phyloP scores from a whole-genome alignment of 1,139 yeast genomes.

The Geotrichum citri-aurantii region DNA sequence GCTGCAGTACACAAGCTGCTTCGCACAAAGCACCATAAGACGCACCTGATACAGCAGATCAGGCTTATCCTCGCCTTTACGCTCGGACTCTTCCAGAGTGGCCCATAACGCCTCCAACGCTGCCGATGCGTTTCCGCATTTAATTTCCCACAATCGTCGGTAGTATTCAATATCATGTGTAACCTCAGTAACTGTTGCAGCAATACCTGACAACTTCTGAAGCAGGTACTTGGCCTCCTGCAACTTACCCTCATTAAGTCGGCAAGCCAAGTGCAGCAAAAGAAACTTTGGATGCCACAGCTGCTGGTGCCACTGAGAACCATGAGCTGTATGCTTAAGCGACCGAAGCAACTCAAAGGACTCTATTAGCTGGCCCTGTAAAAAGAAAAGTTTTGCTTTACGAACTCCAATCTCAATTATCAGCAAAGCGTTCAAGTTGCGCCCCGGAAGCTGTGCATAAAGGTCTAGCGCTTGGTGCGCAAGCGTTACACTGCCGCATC shows the following conservation, averaged over 20 bases:
- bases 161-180: constrained; percentile 6
- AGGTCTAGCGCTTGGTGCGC: constrained; percentile 23
- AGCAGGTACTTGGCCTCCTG: constrained; percentile 21
- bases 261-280: constrained; percentile 19
- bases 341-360: constrained; percentile 17
- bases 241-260: constrained; percentile 21
- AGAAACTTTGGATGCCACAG: constrained; percentile 25
- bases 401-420: constrained; percentile 20
- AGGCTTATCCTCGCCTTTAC: constrained; percentile 12
- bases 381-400: constrained; percentile 20
- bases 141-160: constrained; percentile 22
- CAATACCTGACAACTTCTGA: constrained; percentile 20
- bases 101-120: constrained; percentile 20
- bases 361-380: constrained; percentile 21
- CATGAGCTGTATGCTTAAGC: constrained; percentile 12
- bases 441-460: constrained; percentile 12
- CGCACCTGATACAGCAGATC: constrained; percentile 26
- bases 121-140: constrained; percentile 18
- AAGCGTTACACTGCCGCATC: constrained; percentile 25
- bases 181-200: constrained; percentile 18
- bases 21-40: constrained; percentile 25
- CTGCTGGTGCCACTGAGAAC: constrained; percentile 22
- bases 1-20: constrained; percentile 21
- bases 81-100: constrained; percentile 17
- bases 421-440: constrained; percentile 16